Evolutionary conservation across 75 land plant species (phyloP).

Genomic region (Cunninghamia lanceolata): DNA sequence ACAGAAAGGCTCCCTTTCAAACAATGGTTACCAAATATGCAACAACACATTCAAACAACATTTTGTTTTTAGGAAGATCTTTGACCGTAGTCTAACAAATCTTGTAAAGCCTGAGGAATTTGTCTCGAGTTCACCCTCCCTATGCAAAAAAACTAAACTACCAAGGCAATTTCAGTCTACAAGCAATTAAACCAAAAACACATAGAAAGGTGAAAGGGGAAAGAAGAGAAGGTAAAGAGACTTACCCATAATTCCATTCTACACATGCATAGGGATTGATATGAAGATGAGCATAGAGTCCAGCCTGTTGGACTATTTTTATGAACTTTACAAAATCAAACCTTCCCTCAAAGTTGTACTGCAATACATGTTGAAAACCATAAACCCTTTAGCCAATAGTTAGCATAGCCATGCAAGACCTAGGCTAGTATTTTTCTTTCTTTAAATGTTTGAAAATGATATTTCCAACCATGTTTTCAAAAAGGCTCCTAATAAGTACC

Average conservation of each 20-base stretch:
- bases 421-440: background rate
- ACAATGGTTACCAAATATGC: background rate
- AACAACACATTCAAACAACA: background rate
- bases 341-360: slow-evolving; percentile 54
- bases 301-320: slow-evolving; percentile 49
- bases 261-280: slow-evolving; percentile 90
- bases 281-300: slow-evolving; percentile 67
- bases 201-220: background rate
- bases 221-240: background rate
- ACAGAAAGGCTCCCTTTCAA: background rate
- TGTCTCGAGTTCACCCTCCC: background rate
- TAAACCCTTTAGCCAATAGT: background rate
- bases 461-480: background rate
- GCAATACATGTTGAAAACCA: slow-evolving; percentile 3
- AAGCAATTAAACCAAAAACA: background rate
- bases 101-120: background rate
- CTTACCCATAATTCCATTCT: slow-evolving; percentile 90
- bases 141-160: background rate
- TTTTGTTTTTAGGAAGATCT: background rate
- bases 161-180: slow-evolving; percentile 1
- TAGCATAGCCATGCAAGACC: background rate
- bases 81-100: background rate
- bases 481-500: background rate
- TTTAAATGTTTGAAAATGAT: background rate
- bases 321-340: slow-evolving; percentile 57